Percentiles rank a stretch among this genome's conserved stretches.
These are phyloP conservation scores for Pichia ethanolica DNA, from an alignment of 805 yeast species.

Conservation along the genomic window DNA sequence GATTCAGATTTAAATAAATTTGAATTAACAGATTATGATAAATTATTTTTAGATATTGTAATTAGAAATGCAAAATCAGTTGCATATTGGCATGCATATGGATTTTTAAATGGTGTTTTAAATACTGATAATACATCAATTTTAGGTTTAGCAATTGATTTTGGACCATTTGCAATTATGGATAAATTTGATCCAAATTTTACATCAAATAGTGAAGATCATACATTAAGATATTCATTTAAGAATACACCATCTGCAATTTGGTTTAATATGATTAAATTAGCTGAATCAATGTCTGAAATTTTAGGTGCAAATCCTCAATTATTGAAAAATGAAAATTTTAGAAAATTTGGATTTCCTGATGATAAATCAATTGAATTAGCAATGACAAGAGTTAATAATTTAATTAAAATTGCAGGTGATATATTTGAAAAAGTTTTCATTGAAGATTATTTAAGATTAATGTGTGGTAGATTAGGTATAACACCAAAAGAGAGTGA, in stretches of 20 bases:
- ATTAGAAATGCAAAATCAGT: conserved; percentile 68
- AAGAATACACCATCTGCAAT: conserved; percentile 78
- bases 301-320: conserved; percentile 66
- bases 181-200: conserved; percentile 74
- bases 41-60: conserved; percentile 63
- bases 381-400: conserved; percentile 54
- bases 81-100: conserved; percentile 86
- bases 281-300: conserved; percentile 80
- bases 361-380: conserved; percentile 43
- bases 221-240: conserved; percentile 61
- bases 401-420: conserved; percentile 55
- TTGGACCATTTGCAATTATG: conserved; percentile 91
- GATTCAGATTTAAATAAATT: conserved; percentile 16
- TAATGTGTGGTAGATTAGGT: conserved; percentile 66
- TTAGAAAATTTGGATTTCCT: conserved; percentile 33
- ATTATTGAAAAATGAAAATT: conserved; percentile 37
- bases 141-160: conserved; percentile 83
- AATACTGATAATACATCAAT: conserved; percentile 92
- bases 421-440: conserved; percentile 59
- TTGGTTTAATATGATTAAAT: conserved; percentile 86
- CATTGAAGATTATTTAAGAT: conserved; percentile 46
- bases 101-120: conserved; percentile 88
- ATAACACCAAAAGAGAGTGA: conserved; percentile 37
- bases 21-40: conserved; percentile 54
- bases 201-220: conserved; percentile 90